Base-by-base conservation (phyloP, 2,329 filamentous ascomycete species). In the Aspergillus oerlinghausenensis region DNA sequence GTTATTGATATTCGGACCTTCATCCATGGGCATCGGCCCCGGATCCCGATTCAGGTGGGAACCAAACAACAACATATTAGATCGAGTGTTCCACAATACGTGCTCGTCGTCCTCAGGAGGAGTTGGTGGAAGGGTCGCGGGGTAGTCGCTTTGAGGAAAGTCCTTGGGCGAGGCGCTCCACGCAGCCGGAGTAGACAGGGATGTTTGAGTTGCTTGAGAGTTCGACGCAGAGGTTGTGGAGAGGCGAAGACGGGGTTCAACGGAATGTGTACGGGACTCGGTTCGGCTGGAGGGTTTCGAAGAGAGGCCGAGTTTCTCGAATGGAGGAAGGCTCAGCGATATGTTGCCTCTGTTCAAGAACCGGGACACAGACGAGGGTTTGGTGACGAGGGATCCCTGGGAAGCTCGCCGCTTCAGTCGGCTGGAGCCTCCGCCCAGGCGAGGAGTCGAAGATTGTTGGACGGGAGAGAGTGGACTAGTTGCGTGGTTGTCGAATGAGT, bases 311-410 rank as follows among this genome's bases (percentile, higher is more conserved):
- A 83, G 72, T 19, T 75, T 70, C 55, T 83, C 76, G 64, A 84
- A 83, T 2, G 80, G 80, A 4, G 81, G 81, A 17, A 84, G 74
- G 53, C 81, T 78, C 43, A 84, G 69, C 35, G 70, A 65, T 4
- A 65, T 65, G 57, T 63, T 74, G 51, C 67, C 68, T 54, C 69
- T 73, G 42, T 73, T 69, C 1, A 74, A 59, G 38, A 73, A 71
- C 8, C 71, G 71, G 47, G 72, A 72, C 32, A 72, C 67, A 9
- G 68, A 57, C 4, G 73, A 73, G 2, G 70, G 69, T 58, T 67
- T 70, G 21, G 70, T 67, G 23, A 69, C 61, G 6, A 74, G 52
- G 1, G 71, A 74, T 25, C 71, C 70, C 63, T 73, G 71, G 1
- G 71, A 74, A 54, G 71, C 71, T 62, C 71, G 68, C 54, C 71